Conservation (phyloP, 768 basidiomycete species). For the Tricholoma bakamatsutake region DNA sequence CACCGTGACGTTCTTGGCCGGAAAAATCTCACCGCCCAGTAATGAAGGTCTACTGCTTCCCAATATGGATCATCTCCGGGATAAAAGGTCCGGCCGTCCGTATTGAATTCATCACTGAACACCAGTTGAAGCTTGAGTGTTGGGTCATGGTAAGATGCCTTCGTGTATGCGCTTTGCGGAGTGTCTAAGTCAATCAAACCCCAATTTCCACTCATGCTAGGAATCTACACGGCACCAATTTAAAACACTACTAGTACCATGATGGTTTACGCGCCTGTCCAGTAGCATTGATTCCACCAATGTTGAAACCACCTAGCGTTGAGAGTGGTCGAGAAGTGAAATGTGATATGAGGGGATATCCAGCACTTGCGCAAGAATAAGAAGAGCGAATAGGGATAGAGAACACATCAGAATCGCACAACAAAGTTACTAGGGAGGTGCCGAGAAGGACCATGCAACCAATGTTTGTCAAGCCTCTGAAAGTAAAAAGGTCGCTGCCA, state of each 20-base stretch:
- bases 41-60: constrained; percentile 80
- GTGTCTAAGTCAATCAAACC: constrained; percentile 77
- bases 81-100: constrained; percentile 74
- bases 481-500: constrained; percentile 60
- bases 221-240: constrained; percentile 33
- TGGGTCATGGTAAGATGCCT: constrained; percentile 47
- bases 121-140: constrained; percentile 57
- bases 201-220: constrained; percentile 54
- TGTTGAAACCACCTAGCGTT: constrained; percentile 57
- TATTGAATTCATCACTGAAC: constrained; percentile 88
- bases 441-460: constrained; percentile 59
- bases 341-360: constrained; percentile 58
- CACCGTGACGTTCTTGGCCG: background rate
- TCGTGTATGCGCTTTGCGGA: constrained; percentile 51
- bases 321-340: constrained; percentile 41
- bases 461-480: constrained; percentile 65
- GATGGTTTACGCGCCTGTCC: constrained; percentile 48
- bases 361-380: constrained; percentile 36
- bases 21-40: constrained; percentile 51
- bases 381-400: background rate
- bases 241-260: background rate
- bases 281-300: constrained; percentile 71
- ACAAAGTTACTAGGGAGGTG: constrained; percentile 48
- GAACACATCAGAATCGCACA: constrained; percentile 35
- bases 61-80: constrained; percentile 88